Base-by-base conservation (phyloP, 306 rosid species). In the Sesbania bispinosa region DNA sequence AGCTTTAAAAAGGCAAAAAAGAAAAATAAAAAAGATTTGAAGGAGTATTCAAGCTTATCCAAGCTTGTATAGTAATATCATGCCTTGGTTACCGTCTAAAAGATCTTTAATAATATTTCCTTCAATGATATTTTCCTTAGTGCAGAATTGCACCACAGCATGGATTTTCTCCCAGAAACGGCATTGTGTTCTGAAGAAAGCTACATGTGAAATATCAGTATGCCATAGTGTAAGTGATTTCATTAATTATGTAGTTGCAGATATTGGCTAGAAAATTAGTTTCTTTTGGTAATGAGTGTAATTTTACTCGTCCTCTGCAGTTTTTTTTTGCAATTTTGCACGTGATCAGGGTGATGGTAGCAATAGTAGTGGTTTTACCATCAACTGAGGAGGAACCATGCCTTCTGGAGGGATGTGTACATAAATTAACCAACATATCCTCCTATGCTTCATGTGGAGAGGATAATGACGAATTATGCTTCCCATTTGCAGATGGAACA, bases 161-260 rank as follows among this genome's bases (percentile, higher is more conserved):
- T 78, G 79, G 54, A 64, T 75, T 83, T 69, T 74, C 85, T 69
- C 62, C 74, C 77, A 46, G 88, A 71, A 78, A 82, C 74, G 20
- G 65, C 81, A 69, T 71, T 61, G 71, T 67, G 70, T 78, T 72
- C 74, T 35, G 27, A 68, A 39, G 59, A 77, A 55, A 76, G 81
- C 79, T 59, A 46, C 36, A 73, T 27, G 74, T 70, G 76, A 67
- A 71, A 9, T 55, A 71, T 62, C 75, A 71, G 19, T 58, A 47
- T 57, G 38, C 73, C 61, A 81, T 53, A 79, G 13, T 73, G 92
- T 89, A 77, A 85, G 96, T 87, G 64, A 38, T 67, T 27, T 47
- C 10, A 18, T 57, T 51, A 16, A 15, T 29, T 48, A n/a, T 36
- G 11, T 26, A 4, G 26, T 29, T 80, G 10, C 10, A 4, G 23